A percentile compares a stretch with the other conserved stretches of the same genome.
phyloP scores from a whole-genome alignment of 495 filamentous ascomycete species.

The Aspergillus leporis region DNA sequence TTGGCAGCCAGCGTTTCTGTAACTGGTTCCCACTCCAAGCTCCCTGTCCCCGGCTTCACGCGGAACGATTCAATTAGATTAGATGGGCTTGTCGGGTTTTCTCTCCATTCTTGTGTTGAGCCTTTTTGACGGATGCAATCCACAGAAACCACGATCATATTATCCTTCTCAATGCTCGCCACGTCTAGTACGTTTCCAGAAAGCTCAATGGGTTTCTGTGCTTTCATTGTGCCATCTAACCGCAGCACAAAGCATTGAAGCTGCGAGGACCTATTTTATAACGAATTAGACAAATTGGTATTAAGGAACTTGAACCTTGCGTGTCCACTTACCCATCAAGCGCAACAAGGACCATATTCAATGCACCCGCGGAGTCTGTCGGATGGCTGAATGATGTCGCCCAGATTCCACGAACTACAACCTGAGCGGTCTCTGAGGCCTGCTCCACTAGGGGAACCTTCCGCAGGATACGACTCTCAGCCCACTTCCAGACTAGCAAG shows the following conservation, averaged over 20 bases:
- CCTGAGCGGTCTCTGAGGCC: slow-evolving; percentile 21
- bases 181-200: slow-evolving; percentile 65
- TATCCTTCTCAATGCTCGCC: slow-evolving; percentile 28
- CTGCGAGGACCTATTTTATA: slow-evolving; percentile 54
- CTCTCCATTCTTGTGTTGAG: slow-evolving; percentile 40
- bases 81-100: slow-evolving; percentile 15
- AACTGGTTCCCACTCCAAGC: slow-evolving; percentile 25
- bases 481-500: slow-evolving; percentile 84
- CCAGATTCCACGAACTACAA: slow-evolving; percentile 42
- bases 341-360: slow-evolving; percentile 54
- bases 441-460: slow-evolving; percentile 40
- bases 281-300: background rate
- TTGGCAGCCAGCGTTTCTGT: slow-evolving; percentile 23
- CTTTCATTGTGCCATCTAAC: slow-evolving; percentile 39
- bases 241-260: slow-evolving; percentile 59
- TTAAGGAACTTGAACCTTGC: background rate
- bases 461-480: slow-evolving; percentile 49
- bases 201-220: slow-evolving; percentile 48
- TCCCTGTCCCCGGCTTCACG: slow-evolving; percentile 16
- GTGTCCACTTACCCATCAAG: slow-evolving; percentile 62
- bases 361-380: too few relatives aligned
- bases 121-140: slow-evolving; percentile 50
- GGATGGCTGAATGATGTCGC: slow-evolving; percentile 29
- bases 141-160: slow-evolving; percentile 55
- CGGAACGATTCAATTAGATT: slow-evolving; percentile 33